Evolutionary conservation across 805 yeast species (phyloP).

Genomic region (Metschnikowia koreensis): DNA sequence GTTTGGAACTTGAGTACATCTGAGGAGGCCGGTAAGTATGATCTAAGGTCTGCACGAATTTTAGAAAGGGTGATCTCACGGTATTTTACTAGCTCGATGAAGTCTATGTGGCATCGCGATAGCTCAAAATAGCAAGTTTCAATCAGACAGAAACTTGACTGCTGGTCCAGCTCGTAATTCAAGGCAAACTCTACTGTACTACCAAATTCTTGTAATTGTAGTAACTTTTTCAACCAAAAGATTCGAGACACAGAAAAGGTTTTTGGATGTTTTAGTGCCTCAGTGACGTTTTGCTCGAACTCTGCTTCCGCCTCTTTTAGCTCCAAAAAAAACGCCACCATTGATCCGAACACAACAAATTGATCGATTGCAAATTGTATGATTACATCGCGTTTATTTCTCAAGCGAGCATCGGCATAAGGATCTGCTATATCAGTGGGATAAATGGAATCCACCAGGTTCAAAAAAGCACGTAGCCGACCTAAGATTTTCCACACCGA

Average conservation of each 20-base stretch:
- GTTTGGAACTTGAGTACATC: slow-evolving; percentile 8
- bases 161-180: neutral
- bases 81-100: slow-evolving; percentile 6
- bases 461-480: neutral
- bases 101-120: slow-evolving; percentile 16
- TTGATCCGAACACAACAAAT: neutral
- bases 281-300: neutral
- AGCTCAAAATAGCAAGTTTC: slow-evolving; percentile 16
- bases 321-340: neutral
- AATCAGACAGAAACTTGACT: neutral
- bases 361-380: neutral
- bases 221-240: slow-evolving; percentile 14
- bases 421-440: neutral
- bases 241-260: slow-evolving; percentile 2
- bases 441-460: neutral
- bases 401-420: neutral
- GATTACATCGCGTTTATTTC: neutral
- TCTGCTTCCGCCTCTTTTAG: neutral
- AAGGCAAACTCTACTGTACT: slow-evolving; percentile 9
- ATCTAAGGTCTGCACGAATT: slow-evolving; percentile 4
- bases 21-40: slow-evolving; percentile 3
- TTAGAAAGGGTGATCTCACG: slow-evolving; percentile 4
- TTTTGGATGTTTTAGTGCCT: neutral
- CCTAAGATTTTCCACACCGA: neutral
- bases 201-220: slow-evolving; percentile 14